Evolutionary conservation across 1,284 basidiomycete species (phyloP).

Genomic region (Fomes fomentarius): DNA sequence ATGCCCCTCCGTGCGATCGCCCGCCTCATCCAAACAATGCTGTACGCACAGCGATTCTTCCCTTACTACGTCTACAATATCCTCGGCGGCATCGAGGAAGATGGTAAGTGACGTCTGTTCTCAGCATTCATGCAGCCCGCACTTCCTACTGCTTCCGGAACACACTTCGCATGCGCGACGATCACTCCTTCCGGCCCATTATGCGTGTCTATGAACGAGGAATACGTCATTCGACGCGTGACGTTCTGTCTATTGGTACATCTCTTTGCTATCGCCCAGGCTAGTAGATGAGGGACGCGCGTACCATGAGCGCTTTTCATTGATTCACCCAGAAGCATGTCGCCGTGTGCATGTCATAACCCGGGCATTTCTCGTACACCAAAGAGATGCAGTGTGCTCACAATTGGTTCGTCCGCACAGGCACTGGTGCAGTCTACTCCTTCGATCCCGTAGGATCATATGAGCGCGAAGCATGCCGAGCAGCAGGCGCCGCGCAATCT

Average conservation of each 20-base stretch:
- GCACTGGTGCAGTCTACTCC: conserved; percentile 93
- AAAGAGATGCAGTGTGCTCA: conserved; percentile 10
- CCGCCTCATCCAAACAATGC: conserved; percentile 93
- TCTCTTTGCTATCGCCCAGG: too few relatives aligned
- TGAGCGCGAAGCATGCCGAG: conserved; percentile 92
- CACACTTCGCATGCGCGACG: neutral
- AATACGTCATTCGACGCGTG: neutral
- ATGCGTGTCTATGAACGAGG: neutral
- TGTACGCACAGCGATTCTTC: conserved; percentile 93
- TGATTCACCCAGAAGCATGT: neutral
- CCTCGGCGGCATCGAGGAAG: conserved; percentile 91
- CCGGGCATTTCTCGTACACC: neutral
- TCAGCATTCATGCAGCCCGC: neutral
- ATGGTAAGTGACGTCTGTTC: conserved; percentile 61
- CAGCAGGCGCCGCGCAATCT: conserved; percentile 88
- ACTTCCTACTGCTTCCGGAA: conserved; percentile 1
- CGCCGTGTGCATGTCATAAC: neutral
- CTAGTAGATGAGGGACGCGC: conserved; percentile 8
- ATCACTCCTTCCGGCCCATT: neutral
- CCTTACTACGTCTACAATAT: conserved; percentile 97
- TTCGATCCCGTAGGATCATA: conserved; percentile 97
- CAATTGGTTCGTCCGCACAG: conserved; percentile 41
- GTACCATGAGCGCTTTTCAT: conserved; percentile 2
- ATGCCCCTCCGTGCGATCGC: conserved; percentile 94
- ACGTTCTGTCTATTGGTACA: neutral